phyloP scores from a whole-genome alignment of 108 stramenopile species.

The Cyclotella choctawhatcheeana region DNA sequence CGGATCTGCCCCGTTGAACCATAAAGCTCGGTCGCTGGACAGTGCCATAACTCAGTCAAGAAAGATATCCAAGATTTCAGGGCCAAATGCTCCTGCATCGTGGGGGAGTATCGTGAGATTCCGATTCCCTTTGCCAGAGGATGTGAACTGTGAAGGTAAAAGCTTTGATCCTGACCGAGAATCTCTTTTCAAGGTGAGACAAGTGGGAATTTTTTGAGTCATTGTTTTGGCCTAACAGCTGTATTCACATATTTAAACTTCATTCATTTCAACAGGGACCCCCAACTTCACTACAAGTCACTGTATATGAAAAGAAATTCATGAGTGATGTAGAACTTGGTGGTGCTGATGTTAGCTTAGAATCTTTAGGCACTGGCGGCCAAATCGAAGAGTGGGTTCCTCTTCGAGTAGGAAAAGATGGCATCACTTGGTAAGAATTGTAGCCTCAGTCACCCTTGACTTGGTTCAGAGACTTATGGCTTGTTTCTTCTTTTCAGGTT shows the following conservation, averaged over 20 bases:
- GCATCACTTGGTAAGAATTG: constrained; percentile 76
- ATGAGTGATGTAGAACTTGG: constrained; percentile 82
- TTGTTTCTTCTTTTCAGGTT: constrained; percentile 39
- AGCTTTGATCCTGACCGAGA: constrained; percentile 81
- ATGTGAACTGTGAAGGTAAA: constrained; percentile 70
- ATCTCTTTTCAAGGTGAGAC: constrained; percentile 68
- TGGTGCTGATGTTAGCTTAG: constrained; percentile 78
- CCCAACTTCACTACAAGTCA: constrained; percentile 78
- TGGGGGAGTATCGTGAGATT: constrained; percentile 90
- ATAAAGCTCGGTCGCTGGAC: constrained; percentile 80
- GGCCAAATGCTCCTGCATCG: constrained; percentile 88
- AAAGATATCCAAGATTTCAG: constrained; percentile 82
- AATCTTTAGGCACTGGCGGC: constrained; percentile 75
- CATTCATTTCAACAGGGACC: constrained; percentile 49
- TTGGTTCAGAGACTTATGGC: too few species aligned
- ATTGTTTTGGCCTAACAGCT: not conserved
- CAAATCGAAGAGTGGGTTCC: constrained; percentile 93
- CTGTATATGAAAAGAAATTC: constrained; percentile 91
- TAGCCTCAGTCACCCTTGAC: too few species aligned
- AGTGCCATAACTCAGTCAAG: constrained; percentile 73
- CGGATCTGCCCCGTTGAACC: constrained; percentile 73
- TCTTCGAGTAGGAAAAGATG: constrained; percentile 70
- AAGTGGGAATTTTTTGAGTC: not conserved
- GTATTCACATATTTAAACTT: not conserved
- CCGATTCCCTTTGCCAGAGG: constrained; percentile 85